Evolutionary conservation across 108 stramenopile genomes (phyloP).

Genomic region (Schizochytrium sp.): DNA sequence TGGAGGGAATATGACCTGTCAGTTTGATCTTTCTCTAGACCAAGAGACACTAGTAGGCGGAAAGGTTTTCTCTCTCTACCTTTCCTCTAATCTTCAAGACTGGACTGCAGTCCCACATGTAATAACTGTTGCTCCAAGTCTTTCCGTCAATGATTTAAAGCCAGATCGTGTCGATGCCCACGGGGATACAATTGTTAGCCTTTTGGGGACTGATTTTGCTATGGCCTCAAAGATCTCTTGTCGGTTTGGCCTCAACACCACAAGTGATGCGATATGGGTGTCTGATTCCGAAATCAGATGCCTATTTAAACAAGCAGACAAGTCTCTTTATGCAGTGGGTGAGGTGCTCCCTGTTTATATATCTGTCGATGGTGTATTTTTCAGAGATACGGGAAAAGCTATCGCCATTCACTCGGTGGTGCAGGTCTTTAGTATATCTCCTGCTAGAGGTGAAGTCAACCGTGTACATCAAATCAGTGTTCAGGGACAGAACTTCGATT

Average conservation of each 20-base stretch:
- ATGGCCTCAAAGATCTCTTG: background rate
- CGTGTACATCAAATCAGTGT: no score
- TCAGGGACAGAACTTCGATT: no score
- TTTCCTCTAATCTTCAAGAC: background rate
- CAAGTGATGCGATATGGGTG: background rate
- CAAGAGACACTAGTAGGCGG: background rate
- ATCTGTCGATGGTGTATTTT: background rate
- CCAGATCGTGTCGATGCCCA: background rate
- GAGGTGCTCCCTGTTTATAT: background rate
- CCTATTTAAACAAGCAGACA: background rate
- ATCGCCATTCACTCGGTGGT: background rate
- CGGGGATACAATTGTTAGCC: background rate
- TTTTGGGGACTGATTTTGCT: background rate
- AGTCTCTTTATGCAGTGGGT: background rate
- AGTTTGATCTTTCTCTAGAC: background rate
- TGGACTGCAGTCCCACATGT: background rate
- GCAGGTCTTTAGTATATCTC: background rate
- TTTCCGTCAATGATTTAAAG: background rate
- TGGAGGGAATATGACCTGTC: no score
- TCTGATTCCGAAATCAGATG: conserved; percentile 1
- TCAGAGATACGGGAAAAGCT: background rate
- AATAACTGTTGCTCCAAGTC: background rate
- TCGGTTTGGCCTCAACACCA: background rate
- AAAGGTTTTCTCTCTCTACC: background rate
- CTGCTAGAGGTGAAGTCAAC: background rate